Evolutionary conservation across 2,329 filamentous ascomycete species (phyloP).

Genomic region (Cordyceps cateniannulata): DNA sequence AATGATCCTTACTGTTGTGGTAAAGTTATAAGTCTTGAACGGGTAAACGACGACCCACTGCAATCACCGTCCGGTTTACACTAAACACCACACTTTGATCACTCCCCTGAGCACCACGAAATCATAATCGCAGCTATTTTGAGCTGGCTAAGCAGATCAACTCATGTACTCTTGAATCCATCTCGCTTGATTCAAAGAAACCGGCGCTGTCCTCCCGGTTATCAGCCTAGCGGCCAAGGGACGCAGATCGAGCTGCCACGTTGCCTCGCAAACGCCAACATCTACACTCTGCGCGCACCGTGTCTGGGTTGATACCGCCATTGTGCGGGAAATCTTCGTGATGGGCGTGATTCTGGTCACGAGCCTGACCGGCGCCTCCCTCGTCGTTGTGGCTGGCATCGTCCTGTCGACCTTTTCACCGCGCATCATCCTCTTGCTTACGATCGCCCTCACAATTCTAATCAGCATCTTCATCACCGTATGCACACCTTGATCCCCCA

Average conservation of each 20-base stretch:
- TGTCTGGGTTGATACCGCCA: too few relatives aligned
- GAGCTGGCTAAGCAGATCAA: not conserved
- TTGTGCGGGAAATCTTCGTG: not conserved
- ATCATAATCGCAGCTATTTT: not conserved
- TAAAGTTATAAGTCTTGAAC: not conserved
- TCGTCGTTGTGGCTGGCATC: not conserved
- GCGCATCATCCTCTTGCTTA: slow-evolving; percentile 12
- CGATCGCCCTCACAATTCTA: slow-evolving; percentile 18
- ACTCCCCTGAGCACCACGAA: not conserved
- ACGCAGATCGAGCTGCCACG: not conserved
- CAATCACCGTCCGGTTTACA: not conserved
- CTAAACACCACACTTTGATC: not conserved
- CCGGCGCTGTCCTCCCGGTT: not conserved
- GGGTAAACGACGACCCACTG: not conserved
- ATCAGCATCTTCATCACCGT: slow-evolving; percentile 26
- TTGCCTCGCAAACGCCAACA: slow-evolving; percentile 1
- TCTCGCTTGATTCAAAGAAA: not conserved
- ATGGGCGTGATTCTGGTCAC: not conserved
- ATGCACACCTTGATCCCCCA: slow-evolving; percentile 11
- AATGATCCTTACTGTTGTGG: not conserved
- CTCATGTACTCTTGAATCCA: not conserved
- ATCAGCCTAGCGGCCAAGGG: not conserved
- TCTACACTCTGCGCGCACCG: not conserved
- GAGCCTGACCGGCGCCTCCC: not conserved
- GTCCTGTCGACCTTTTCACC: slow-evolving; percentile 9